Percentiles rank a stretch among this genome's conserved stretches.
Conservation (phyloP, 768 basidiomycete genomes). For the Suillus subluteus region DNA sequence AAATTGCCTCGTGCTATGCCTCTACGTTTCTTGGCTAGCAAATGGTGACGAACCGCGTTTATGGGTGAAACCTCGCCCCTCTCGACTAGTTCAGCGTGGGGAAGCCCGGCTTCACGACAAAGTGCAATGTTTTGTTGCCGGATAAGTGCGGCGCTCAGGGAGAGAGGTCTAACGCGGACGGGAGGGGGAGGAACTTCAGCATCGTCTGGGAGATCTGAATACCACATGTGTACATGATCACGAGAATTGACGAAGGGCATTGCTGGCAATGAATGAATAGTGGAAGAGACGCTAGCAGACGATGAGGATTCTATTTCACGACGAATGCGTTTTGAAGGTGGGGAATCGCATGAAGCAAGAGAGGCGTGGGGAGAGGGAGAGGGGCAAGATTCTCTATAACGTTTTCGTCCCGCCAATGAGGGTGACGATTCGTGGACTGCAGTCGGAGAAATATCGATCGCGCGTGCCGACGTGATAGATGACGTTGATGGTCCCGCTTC, state of each 20-base stretch:
- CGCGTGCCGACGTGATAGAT: neutral
- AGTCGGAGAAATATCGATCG: neutral
- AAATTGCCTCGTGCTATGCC: conserved; percentile 11
- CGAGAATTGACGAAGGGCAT: conserved; percentile 4
- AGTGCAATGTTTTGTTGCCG: conserved; percentile 18
- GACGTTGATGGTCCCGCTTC: neutral
- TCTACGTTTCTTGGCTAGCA: conserved; percentile 15
- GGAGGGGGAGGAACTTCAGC: neutral
- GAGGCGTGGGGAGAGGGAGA: conserved; percentile 6
- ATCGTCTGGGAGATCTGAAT: conserved; percentile 14
- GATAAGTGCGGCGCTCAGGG: conserved; percentile 8
- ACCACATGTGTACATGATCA: conserved; percentile 15
- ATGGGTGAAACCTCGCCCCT: neutral
- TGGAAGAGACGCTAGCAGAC: conserved; percentile 10
- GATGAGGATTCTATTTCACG: conserved; percentile 1
- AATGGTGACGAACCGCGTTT: conserved; percentile 10
- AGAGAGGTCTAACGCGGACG: neutral
- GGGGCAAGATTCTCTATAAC: conserved; percentile 8
- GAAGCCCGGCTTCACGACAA: conserved; percentile 3
- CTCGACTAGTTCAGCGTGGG: conserved; percentile 5
- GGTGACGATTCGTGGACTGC: neutral
- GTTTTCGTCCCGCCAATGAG: conserved; percentile 6
- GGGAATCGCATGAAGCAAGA: conserved; percentile 1
- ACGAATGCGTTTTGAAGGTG: conserved; percentile 9
- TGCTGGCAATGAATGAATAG: neutral